These are phyloP conservation scores for Cyanodermella asteris DNA, from an alignment of 2,329 filamentous ascomycete genomes.

Conservation along the genomic window DNA sequence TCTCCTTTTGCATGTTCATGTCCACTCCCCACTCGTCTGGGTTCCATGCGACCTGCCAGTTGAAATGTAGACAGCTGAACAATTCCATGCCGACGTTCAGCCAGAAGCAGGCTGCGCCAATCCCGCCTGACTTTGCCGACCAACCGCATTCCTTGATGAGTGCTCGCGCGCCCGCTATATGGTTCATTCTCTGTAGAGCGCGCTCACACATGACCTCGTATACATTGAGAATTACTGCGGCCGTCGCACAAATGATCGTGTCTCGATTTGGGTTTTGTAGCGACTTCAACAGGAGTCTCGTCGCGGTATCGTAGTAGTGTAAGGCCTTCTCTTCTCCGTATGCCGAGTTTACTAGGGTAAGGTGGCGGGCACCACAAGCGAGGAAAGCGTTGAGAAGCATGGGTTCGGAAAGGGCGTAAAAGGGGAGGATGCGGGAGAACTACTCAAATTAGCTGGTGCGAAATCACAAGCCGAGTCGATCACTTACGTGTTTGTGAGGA, in stretches of 20 bases:
- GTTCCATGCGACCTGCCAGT: constrained; percentile 72
- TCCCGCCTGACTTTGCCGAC: constrained; percentile 56
- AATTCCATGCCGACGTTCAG: constrained; percentile 79
- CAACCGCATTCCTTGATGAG: constrained; percentile 78
- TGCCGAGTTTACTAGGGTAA: constrained; percentile 46
- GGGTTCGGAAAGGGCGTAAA: constrained; percentile 57
- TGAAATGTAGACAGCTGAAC: constrained; percentile 68
- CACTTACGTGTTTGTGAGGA: constrained; percentile 46
- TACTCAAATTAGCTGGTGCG: constrained; percentile 12
- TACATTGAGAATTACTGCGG: constrained; percentile 71
- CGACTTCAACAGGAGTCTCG: constrained; percentile 50
- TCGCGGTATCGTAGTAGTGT: constrained; percentile 71
- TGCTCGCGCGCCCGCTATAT: constrained; percentile 65
- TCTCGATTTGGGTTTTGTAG: constrained; percentile 72
- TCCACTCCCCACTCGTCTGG: constrained; percentile 79
- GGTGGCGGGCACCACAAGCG: constrained; percentile 68
- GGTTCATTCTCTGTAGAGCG: constrained; percentile 62
- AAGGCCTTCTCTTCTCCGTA: constrained; percentile 58
- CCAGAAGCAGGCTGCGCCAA: constrained; percentile 85
- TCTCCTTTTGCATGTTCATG: constrained; percentile 42
- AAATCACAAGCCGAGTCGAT: not conserved
- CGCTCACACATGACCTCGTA: constrained; percentile 84
- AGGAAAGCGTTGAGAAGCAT: constrained; percentile 80
- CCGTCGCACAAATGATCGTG: constrained; percentile 63
- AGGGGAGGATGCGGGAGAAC: constrained; percentile 68